A percentile compares a stretch with the other conserved stretches of the same genome.
Evolutionary conservation across 805 yeast species (phyloP).

Genomic region (Ogataea henricii): DNA sequence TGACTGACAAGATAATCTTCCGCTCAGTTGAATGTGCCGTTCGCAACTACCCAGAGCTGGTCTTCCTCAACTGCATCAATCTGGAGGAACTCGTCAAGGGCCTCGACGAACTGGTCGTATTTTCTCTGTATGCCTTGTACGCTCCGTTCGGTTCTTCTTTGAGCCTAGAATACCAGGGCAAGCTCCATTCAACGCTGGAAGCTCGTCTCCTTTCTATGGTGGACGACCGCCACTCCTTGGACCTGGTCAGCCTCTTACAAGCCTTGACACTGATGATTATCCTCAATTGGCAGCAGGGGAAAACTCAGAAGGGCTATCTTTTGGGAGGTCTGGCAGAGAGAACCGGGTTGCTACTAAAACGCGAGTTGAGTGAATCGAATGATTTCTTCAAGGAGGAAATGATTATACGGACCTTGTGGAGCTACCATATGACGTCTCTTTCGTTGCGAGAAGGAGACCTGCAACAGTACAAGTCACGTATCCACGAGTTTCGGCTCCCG

Average conservation of each 20-base stretch:
- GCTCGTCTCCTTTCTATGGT: constrained; percentile 7
- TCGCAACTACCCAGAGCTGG: constrained; percentile 19
- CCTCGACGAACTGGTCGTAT: constrained; percentile 16
- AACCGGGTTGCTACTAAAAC: constrained; percentile 8
- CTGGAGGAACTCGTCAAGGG: constrained; percentile 8
- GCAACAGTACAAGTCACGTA: constrained; percentile 10
- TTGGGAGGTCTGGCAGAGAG: constrained; percentile 22
- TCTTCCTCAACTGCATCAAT: constrained; percentile 13
- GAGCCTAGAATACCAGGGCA: not conserved
- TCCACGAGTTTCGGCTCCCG: constrained; percentile 13
- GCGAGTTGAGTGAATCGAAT: constrained; percentile 6
- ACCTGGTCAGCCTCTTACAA: constrained; percentile 17
- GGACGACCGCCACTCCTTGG: constrained; percentile 10
- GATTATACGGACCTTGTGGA: constrained; percentile 18
- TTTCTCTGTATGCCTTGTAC: constrained; percentile 16
- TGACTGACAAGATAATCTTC: constrained; percentile 1
- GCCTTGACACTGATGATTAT: constrained; percentile 14
- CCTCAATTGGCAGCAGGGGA: constrained; percentile 20
- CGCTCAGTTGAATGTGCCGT: constrained; percentile 7
- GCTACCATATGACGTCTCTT: constrained; percentile 19
- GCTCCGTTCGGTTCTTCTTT: constrained; percentile 10
- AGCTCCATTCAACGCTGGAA: constrained; percentile 10
- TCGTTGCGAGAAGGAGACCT: constrained; percentile 17
- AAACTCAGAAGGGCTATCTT: constrained; percentile 19
- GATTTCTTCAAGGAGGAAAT: constrained; percentile 13